phyloP scores from a whole-genome alignment of 2,329 filamentous ascomycete genomes.

The Blumeria graminis region DNA sequence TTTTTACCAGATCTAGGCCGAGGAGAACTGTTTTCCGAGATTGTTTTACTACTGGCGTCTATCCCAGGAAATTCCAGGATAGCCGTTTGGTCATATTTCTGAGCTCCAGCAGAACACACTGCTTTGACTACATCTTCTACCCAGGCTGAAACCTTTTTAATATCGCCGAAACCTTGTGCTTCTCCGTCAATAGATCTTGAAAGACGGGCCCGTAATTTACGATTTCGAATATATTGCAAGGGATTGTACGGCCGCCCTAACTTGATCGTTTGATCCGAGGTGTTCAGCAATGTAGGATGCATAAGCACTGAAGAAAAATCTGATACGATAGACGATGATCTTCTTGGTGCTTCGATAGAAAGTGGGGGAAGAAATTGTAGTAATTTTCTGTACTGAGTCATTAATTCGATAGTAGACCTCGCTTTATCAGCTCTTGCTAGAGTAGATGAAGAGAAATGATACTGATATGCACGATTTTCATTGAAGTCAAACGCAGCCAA shows the following conservation, averaged over 20 bases:
- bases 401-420: slow-evolving; percentile 63
- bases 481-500: slow-evolving; percentile 23
- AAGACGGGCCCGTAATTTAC: slow-evolving; percentile 61
- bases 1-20: slow-evolving; percentile 17
- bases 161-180: slow-evolving; percentile 52
- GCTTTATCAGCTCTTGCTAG: slow-evolving; percentile 64
- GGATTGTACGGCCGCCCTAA: slow-evolving; percentile 67
- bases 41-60: slow-evolving; percentile 11
- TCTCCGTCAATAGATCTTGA: slow-evolving; percentile 50
- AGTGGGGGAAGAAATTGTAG: slow-evolving; percentile 60
- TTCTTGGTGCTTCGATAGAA: slow-evolving; percentile 20
- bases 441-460: slow-evolving; percentile 56
- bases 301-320: not conserved
- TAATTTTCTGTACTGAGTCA: slow-evolving; percentile 59
- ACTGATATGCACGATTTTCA: slow-evolving; percentile 26
- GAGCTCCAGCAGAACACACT: slow-evolving; percentile 8
- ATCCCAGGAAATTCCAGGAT: slow-evolving; percentile 12
- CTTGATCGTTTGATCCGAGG: not conserved
- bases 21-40: slow-evolving; percentile 15
- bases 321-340: slow-evolving; percentile 17
- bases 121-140: slow-evolving; percentile 34
- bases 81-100: slow-evolving; percentile 1
- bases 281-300: not conserved
- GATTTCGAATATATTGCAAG: slow-evolving; percentile 75
- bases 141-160: slow-evolving; percentile 49